Conservation (phyloP, 2,329 filamentous ascomycete species). For the Fragosphaeria purpurea region DNA sequence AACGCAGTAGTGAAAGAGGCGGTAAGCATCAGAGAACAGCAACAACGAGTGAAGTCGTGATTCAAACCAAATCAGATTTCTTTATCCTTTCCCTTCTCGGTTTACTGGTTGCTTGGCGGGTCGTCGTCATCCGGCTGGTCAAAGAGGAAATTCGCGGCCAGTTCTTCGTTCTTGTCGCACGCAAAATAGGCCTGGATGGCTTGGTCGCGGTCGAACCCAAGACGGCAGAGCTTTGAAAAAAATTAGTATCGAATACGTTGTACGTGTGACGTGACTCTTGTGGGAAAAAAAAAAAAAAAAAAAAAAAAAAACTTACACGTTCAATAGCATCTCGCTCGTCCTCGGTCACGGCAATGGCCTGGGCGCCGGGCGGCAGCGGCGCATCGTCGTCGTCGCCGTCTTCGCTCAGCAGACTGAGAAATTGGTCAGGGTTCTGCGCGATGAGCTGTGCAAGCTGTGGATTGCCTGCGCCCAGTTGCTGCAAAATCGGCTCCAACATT, state of each 20-base stretch:
- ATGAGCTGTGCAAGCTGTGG: constrained; percentile 90
- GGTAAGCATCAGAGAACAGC: too few species aligned
- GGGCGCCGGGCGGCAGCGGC: constrained; percentile 75
- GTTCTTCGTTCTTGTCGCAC: constrained; percentile 98
- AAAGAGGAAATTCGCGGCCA: constrained; percentile 96
- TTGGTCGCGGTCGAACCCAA: constrained; percentile 86
- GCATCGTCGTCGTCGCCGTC: constrained; percentile 69
- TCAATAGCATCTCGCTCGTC: constrained; percentile 97
- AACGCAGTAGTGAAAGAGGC: too few species aligned
- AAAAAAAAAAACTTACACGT: constrained; percentile 50
- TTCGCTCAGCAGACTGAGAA: constrained; percentile 81
- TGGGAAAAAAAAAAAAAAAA: background rate
- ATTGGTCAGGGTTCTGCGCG: constrained; percentile 83
- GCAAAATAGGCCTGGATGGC: constrained; percentile 98
- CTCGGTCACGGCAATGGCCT: constrained; percentile 84
- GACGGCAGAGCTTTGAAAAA: constrained; percentile 61
- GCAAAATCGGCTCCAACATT: constrained; percentile 96
- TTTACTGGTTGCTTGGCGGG: constrained; percentile 20
- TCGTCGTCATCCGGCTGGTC: constrained; percentile 88
- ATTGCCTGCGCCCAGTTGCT: constrained; percentile 91
- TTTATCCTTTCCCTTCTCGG: background rate
- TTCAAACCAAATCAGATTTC: too few species aligned
- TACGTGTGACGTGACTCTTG: background rate
- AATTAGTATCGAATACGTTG: background rate
- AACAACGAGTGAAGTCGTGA: too few species aligned